Percentiles rank a stretch among this genome's conserved stretches.
Evolutionary conservation across 331 rosid species (phyloP).

Genomic region (Acacia pycnantha): DNA sequence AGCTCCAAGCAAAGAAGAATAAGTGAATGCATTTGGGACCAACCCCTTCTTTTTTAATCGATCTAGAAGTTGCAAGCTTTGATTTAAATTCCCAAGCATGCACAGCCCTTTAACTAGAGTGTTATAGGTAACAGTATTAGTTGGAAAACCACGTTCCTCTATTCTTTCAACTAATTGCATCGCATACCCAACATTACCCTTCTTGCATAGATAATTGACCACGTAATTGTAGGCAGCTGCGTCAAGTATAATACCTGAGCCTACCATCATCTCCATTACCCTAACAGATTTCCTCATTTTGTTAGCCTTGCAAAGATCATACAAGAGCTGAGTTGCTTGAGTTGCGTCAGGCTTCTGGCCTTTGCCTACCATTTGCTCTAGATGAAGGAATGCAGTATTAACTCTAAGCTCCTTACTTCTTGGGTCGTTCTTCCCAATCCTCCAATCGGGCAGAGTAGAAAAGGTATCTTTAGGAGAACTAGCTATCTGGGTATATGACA

Average conservation of each 20-base stretch:
- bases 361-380: conserved; percentile 63
- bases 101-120: conserved; percentile 81
- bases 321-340: conserved; percentile 79
- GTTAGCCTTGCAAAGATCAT: conserved; percentile 75
- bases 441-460: conserved; percentile 74
- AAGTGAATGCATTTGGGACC: conserved; percentile 79
- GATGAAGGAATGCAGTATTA: conserved; percentile 62
- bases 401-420: conserved; percentile 54
- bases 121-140: conserved; percentile 69
- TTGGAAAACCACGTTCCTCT: conserved; percentile 72
- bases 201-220: conserved; percentile 71
- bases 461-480: conserved; percentile 64
- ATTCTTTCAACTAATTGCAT: conserved; percentile 85
- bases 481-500: conserved; percentile 56
- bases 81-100: conserved; percentile 65
- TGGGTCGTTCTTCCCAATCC: conserved; percentile 50
- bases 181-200: conserved; percentile 86
- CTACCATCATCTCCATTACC: conserved; percentile 80
- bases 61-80: conserved; percentile 73
- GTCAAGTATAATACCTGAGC: conserved; percentile 75
- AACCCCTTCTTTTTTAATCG: conserved; percentile 67
- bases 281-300: conserved; percentile 65
- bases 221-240: conserved; percentile 67
- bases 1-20: conserved; percentile 78
- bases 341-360: conserved; percentile 74